Base-by-base conservation (phyloP, 176 grass and related monocot genomes). In the Eremochloa ophiuroides region DNA sequence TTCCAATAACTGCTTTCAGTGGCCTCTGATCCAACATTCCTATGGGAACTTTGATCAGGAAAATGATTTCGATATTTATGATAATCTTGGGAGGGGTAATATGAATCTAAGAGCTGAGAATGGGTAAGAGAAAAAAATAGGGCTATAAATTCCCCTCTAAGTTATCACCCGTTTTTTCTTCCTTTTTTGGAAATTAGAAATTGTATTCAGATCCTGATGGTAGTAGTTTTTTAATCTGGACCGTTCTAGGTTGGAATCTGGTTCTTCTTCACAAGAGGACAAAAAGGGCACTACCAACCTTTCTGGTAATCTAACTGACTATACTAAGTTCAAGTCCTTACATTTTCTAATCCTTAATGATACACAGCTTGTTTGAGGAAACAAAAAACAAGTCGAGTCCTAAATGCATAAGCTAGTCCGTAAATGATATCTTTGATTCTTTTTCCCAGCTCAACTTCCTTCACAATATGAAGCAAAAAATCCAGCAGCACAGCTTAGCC, bases 1-100 rank as follows among this genome's bases (percentile, higher is more conserved):
- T 90, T 95, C 82, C 62, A 85, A 88, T 60, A 99, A 95, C 67
- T 91, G 39, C 82, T 90, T 99, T 80, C 80, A 86, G 8, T 64
- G 82, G 84, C 29, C 82, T 48, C 39, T 90, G 7, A 82, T 90
- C 77, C 81, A 73, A 84, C 91, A 81, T 39, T 56, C 68, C 50
- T 77, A 80, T 66, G n/a, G 82, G 56, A 84, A 91, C 59, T 78
- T 80, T 44, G 82, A 91, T 86, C 81, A 88, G 59, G 80, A 89
- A 84, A 73, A 75, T 84, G 83, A 85, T 86, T 82, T 73, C 4
- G 66, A 88, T 53, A 63, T 70, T 73, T 87, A 88, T 82, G 85
- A 86, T 66, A 29, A 87, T 81, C 51, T 66, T 6, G 42, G 41
- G 83, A 74, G 78, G 38, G 87, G 18, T 75, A 64, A 60, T 86